Base-by-base conservation (phyloP, 2,329 filamentous ascomycete genomes). In the Colletotrichum navitas region DNA sequence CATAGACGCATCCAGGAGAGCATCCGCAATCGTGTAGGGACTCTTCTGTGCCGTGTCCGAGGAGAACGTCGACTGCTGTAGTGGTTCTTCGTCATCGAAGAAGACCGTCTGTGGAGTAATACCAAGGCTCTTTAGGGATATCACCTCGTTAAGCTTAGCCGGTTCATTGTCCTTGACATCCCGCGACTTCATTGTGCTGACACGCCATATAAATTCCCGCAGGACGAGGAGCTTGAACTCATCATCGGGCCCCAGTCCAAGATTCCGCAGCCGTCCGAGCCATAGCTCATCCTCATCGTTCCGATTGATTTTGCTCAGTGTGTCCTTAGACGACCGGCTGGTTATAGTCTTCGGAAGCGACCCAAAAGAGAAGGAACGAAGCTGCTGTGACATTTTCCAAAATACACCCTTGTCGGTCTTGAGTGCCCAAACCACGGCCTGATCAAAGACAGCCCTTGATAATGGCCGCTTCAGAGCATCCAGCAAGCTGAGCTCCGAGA, bases 251-350 rank as follows among this genome's bases (percentile, higher is more conserved):
- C 87, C 85, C 84, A 99, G 90, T 0, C 96, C 96, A 52, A 97
- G 89, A 74, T 94, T 97, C 62, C 93, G 90, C 59, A 99, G 83
- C 74, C 94, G 92, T 18, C 89, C 86, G n/a, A 99, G 84, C 95
- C 96, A 98, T 75, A 94, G 90, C 73, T 98, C 94, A 78, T 99
- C 96, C 79, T 98, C 95, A 11, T 97, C 94, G 75, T 95, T 97
- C 78, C 91, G 95, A 0, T 88, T 83, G 4, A 93, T 83, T 75
- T 89, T 90, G 74, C 85, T 87, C 36, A 96, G 81, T 12, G 89
- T 85, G 72, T 92, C 90, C 76, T 85, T 86, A 58, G 87, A 84
- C 56, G 88, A 86, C 72, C 89, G 86, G 2, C 85, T 83, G 14
- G 88, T 85, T 29, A 88, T 76, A 21, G 85, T 87, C 5, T 76